phyloP scores from a whole-genome alignment of 176 grass and related monocot genomes.

The Luzula sylvatica region DNA sequence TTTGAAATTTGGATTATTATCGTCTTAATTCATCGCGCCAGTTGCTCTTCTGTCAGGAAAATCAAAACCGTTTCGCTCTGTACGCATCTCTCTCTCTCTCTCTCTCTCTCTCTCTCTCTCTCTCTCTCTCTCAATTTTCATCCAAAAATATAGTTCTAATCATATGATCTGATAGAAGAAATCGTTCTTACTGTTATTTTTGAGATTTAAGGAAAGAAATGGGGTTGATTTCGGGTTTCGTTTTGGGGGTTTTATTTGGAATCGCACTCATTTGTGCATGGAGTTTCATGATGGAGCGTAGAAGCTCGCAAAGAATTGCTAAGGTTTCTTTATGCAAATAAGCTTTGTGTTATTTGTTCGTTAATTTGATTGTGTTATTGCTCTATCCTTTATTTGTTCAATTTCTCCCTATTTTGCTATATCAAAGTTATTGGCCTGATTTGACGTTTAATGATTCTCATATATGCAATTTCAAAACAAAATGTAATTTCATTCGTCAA shows the following conservation, averaged over 20 bases:
- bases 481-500: too few species aligned
- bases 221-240: conserved; percentile 78
- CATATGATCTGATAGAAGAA: neutral
- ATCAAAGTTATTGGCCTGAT: neutral
- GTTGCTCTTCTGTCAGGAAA: conserved; percentile 7
- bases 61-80: conserved; percentile 1
- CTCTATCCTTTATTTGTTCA: neutral
- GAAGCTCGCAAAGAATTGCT: conserved; percentile 42
- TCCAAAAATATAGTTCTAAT: neutral
- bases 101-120: neutral
- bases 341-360: conserved; percentile 1
- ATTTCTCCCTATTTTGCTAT: neutral
- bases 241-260: conserved; percentile 61
- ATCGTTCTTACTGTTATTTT: neutral
- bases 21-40: conserved; percentile 9
- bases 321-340: conserved; percentile 34
- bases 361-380: neutral
- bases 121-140: neutral
- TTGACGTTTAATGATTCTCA: too few species aligned
- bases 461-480: too few species aligned
- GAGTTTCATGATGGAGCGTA: conserved; percentile 52
- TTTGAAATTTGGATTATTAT: neutral
- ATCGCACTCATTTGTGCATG: conserved; percentile 67
- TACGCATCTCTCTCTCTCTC: neutral
- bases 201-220: conserved; percentile 17